Evolutionary conservation across 1,139 yeast genomes (phyloP), one percentile per base, ranked within the genome.

Genomic region (Kodamaea sp.): DNA sequence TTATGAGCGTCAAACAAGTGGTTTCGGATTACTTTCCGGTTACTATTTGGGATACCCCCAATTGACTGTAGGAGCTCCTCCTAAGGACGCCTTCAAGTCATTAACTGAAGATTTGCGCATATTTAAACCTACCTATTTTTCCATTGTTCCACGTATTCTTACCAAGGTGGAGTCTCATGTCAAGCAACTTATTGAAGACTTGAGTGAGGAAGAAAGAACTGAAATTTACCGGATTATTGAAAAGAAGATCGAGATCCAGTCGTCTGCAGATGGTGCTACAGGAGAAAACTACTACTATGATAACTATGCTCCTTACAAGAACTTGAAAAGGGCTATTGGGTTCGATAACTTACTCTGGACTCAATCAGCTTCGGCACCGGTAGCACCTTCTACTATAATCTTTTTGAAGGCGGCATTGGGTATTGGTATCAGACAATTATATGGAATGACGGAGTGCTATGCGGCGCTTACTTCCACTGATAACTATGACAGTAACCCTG

Each of bases 41-140:
- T 69, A 60, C 37, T 50, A 59, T 19, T 53, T 70, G 38, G 76
- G 73, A 1, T 71, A 67, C 47, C 77, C 78, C 4, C 69, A 62
- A 40, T 47, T 69, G 18, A 25, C 20, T 22, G 26, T 26, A 13
- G 37, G 30, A 12, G 18, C 36, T 2, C 28, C 24, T 1, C 33
- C 42, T 3, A 35, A 30, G 26, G 53, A 50, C 28, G 42, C 49
- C 2, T 50, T 51, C 18, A 15, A 11, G 4, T 29, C 29, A 18
- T 39, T 63, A 39, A 31, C 61, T 14, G 63, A 58, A 5, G 67
- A 63, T 38, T 52, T 62, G 34, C 41, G 51, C 29, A 30, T 59
- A 5, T 61, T 59, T 41, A 50, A 58, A 34, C 70, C 70, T 7
- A 52, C 56, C 21, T 51, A 59, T 33, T 52, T 67, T 27, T 55